Percentiles rank a stretch among this genome's conserved stretches.
phyloP scores from a whole-genome alignment of 306 rosid genomes.

The Cyclanthera cordifolia region DNA sequence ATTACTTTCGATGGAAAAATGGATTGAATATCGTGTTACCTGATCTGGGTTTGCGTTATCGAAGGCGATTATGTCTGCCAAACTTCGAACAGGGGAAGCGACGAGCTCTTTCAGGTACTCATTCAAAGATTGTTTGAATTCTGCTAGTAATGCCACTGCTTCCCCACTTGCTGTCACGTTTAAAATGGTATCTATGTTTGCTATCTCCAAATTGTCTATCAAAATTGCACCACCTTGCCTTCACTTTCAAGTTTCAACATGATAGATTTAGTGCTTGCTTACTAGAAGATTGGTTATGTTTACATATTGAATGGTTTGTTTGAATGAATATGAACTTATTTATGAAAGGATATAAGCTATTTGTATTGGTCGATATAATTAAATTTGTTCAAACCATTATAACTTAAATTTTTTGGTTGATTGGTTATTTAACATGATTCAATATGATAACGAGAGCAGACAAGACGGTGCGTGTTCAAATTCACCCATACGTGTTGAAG shows the following conservation, averaged over 20 bases:
- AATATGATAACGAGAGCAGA: no score
- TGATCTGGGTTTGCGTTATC: slow-evolving; percentile 12
- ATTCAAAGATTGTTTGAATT: slow-evolving; percentile 22
- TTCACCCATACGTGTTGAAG: no score
- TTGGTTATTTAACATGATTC: no score
- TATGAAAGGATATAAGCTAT: neutral
- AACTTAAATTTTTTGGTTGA: no score
- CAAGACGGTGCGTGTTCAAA: no score
- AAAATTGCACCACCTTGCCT: slow-evolving; percentile 24
- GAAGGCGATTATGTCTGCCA: slow-evolving; percentile 23
- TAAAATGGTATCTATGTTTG: slow-evolving; percentile 15
- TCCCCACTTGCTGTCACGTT: slow-evolving; percentile 16
- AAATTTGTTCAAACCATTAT: no score
- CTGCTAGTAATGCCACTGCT: slow-evolving; percentile 12
- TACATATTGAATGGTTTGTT: neutral
- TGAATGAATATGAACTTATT: neutral
- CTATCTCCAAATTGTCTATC: slow-evolving; percentile 23
- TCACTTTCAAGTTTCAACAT: neutral
- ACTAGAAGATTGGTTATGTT: neutral
- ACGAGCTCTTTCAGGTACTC: slow-evolving; percentile 18
- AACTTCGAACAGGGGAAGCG: slow-evolving; percentile 11
- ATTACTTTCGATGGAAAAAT: neutral
- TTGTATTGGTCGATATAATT: neutral
- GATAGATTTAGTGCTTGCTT: neutral
- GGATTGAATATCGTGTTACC: slow-evolving; percentile 13